Evolutionary conservation across 768 basidiomycete species (phyloP), one percentile per base, ranked within the genome.

Genomic region (Candolleomyces eurysporus): DNA sequence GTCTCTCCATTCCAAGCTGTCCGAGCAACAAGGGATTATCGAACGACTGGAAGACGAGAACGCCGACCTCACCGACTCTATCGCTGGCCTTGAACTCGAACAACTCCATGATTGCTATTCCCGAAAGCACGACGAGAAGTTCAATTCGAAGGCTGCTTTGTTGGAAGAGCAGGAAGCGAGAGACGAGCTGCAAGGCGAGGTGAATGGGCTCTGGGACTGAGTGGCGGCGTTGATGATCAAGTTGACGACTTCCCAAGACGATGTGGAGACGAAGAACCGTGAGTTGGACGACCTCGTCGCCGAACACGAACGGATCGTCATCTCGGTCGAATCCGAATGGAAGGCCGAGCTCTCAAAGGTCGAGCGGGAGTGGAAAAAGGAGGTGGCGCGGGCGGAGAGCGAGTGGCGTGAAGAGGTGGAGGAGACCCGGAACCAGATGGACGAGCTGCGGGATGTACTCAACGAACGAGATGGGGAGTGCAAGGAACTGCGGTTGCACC

Each of bases 381-480:
- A 36, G 3, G 36, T 36, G 6, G 5, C 8, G 36, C 2, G 2
- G 8, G 36, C 6, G 7, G 91, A 93, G 67, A 84, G 88, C 48
- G 91, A 92, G 66, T 96, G 94, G 94, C 78, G 89, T 59, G 91
- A 90, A 3, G 95, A 96, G 69, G 87, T 96, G 2, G 87, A 93
- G 63, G 92, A 94, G 64, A 86, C 87, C 2, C 80, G 88, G 61
- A 82, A 79, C 2, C 92, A 92, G 66, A 85, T 89, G 0, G 92
- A 94, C 59, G 92, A 96, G 71, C 79, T 92, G 16, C 81, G 82
- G 22, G 90, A 91, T 71, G 90, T 91, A 22, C 79, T 92, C 8
- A 84, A 86, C 4, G 92, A 94, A 68, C 85, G 90, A 11, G 92
- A 95, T 65, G 80, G 86, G 1, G 92, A 95, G 68, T 85, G 86